Conservation (phyloP, 768 basidiomycete genomes). For the Lepiota subincarnata region DNA sequence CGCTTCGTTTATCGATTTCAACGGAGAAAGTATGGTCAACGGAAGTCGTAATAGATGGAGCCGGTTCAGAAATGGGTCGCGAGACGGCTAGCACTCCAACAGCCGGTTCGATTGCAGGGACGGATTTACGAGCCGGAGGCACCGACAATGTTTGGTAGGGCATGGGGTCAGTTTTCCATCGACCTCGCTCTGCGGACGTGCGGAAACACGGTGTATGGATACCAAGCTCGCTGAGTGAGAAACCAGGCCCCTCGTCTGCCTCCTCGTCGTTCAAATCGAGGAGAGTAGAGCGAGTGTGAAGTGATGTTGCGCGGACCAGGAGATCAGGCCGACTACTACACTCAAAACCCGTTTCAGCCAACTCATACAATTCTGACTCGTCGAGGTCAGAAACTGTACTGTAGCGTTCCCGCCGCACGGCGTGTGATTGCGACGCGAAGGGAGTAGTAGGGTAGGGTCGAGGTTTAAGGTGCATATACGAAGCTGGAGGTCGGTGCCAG, state of each 20-base stretch:
- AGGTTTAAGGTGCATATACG: slow-evolving; percentile 18
- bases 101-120: slow-evolving; percentile 28
- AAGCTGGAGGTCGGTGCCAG: slow-evolving; percentile 19
- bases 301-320: slow-evolving; percentile 21
- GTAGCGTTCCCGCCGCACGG: slow-evolving; percentile 21
- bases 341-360: slow-evolving; percentile 19
- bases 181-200: slow-evolving; percentile 55
- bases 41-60: slow-evolving; percentile 20
- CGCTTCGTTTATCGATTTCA: slow-evolving; percentile 6
- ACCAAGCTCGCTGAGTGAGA: slow-evolving; percentile 24
- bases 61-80: slow-evolving; percentile 38
- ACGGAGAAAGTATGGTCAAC: background rate
- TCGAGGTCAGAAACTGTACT: slow-evolving; percentile 31
- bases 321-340: slow-evolving; percentile 23
- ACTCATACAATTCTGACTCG: slow-evolving; percentile 29
- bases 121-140: slow-evolving; percentile 28
- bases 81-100: slow-evolving; percentile 20
- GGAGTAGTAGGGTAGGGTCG: slow-evolving; percentile 17
- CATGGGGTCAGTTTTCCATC: slow-evolving; percentile 51
- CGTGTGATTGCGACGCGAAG: slow-evolving; percentile 25
- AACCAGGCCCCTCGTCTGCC: slow-evolving; percentile 24
- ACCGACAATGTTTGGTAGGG: slow-evolving; percentile 23
- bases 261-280: slow-evolving; percentile 32
- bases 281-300: slow-evolving; percentile 22
- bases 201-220: slow-evolving; percentile 49